phyloP scores from a whole-genome alignment of 2,329 filamentous ascomycete species.

The Botryotinia convoluta region DNA sequence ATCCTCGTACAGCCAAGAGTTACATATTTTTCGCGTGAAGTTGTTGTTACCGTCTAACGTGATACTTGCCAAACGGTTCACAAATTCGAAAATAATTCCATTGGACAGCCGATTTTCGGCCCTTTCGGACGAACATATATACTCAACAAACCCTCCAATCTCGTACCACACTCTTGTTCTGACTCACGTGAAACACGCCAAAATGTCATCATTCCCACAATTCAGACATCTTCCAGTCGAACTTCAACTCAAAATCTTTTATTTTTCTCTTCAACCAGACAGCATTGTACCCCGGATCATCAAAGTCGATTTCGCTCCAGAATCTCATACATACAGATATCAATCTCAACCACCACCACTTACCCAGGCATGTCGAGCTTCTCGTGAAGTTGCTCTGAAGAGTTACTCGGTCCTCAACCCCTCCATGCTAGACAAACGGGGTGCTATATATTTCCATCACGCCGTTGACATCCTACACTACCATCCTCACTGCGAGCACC shows the following conservation, averaged over 20 bases:
- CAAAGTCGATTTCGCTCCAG: neutral
- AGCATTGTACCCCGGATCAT: constrained; percentile 3
- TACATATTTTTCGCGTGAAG: neutral
- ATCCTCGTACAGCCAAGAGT: neutral
- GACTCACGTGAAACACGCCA: neutral
- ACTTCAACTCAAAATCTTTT: constrained; percentile 13
- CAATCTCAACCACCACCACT: constrained; percentile 5
- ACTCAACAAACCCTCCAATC: too few relatives aligned
- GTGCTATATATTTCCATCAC: constrained; percentile 9
- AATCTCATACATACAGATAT: neutral
- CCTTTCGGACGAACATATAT: neutral
- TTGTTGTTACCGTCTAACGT: neutral
- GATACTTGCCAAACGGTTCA: neutral
- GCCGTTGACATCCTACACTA: constrained; percentile 7
- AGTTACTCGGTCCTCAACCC: neutral
- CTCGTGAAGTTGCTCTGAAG: constrained; percentile 10
- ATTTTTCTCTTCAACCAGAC: neutral
- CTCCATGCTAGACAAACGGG: neutral
- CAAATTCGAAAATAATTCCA: neutral
- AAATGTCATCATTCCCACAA: constrained; percentile 6
- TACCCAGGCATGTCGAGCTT: neutral
- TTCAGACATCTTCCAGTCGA: constrained; percentile 5
- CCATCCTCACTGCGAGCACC: neutral
- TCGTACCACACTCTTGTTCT: neutral
- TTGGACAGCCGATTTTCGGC: neutral